Base-by-base conservation (phyloP, 163 green algal genomes). In the Volvox carteri region DNA sequence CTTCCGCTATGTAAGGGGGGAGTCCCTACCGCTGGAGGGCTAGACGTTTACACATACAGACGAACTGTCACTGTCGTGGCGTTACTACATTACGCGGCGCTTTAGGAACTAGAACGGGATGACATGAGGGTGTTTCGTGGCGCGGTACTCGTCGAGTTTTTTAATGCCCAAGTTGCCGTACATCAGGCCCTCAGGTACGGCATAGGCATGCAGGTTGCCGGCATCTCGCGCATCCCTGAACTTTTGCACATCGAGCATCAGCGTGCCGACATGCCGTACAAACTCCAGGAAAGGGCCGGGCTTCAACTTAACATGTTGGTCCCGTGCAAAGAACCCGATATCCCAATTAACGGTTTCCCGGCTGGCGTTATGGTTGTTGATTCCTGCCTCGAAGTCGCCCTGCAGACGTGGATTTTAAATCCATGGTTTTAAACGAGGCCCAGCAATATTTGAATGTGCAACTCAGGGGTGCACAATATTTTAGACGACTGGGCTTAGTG, bases 81-180 rank as follows among this genome's bases (percentile, higher is more conserved):
- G n/a, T n/a, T n/a, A n/a, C n/a, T n/a, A n/a, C n/a, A n/a, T n/a
- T n/a, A n/a, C n/a, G n/a, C n/a, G n/a, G n/a, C n/a, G n/a, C n/a
- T n/a, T n/a, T n/a, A n/a, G n/a, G n/a, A n/a, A n/a, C n/a, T n/a
- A 46, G 30, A 75, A 44, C 4, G 30, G 30, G 12, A 75, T 75
- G 30, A 75, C 30, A 2, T 44, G 4, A 1, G 65, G 65, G 5
- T 75, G 46, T 7, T 35, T 25, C 39, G 7, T 9, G 39, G 70
- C 37, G 11, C n/a, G n/a, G 50, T 52, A 84, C 75, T 50, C 30
- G 0, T 46, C 18, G 1, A 84, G 7, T 35, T 84, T 56, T 30
- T n/a, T 68, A n/a, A 84, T 84, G 5, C 75, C 50, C n/a, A 84
- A 48, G n/a, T 67, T 67, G 46, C 75, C 75, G 75, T 84, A 84